Evolutionary conservation across 2,329 filamentous ascomycete genomes (phyloP).

Genomic region (Xylariaceae sp.): DNA sequence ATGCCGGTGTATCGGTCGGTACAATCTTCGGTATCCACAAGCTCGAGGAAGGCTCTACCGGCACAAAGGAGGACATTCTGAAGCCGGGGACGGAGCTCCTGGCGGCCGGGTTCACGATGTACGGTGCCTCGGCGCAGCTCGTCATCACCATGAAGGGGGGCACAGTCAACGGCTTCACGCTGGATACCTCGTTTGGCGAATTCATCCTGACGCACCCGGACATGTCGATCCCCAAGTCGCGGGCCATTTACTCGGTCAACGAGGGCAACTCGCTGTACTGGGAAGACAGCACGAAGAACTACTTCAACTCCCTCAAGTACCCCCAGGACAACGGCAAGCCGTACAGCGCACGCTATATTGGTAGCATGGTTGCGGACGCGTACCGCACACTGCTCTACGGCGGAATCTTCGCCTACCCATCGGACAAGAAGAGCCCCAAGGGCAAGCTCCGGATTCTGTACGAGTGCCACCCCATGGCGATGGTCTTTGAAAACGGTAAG

Average conservation of each 20-base stretch:
- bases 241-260: conserved; percentile 94
- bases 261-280: conserved; percentile 98
- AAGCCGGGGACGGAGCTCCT: conserved; percentile 86
- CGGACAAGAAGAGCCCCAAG: conserved; percentile 97
- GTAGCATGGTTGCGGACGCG: conserved; percentile 96
- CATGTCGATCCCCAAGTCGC: conserved; percentile 76
- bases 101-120: conserved; percentile 99
- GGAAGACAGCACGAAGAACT: conserved; percentile 78
- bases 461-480: conserved; percentile 97
- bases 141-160: conserved; percentile 95
- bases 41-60: conserved; percentile 66
- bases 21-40: conserved; percentile 96
- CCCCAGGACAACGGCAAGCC: conserved; percentile 71
- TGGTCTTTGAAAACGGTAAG: conserved; percentile 96
- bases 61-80: conserved; percentile 78
- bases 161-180: conserved; percentile 91
- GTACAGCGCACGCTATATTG: conserved; percentile 92
- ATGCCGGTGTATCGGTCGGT: conserved; percentile 94
- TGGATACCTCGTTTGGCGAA: conserved; percentile 93
- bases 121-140: conserved; percentile 90
- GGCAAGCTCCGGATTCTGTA: conserved; percentile 96
- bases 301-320: conserved; percentile 84
- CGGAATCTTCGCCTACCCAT: conserved; percentile 94
- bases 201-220: conserved; percentile 97
- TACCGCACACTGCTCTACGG: conserved; percentile 94